Evolutionary conservation across 768 basidiomycete genomes (phyloP).

Genomic region (Multifurca ochricompacta): DNA sequence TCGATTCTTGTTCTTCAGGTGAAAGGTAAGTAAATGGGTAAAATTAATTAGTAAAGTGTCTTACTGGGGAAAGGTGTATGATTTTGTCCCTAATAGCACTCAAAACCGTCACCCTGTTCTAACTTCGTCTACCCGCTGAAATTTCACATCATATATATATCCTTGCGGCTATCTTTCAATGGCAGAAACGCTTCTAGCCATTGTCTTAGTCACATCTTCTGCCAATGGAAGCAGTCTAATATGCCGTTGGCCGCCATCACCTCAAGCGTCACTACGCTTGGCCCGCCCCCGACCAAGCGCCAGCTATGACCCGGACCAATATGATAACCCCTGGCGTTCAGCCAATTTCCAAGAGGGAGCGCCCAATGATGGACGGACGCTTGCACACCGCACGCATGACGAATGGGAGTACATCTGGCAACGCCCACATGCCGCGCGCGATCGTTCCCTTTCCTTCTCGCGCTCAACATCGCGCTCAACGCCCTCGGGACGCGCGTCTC

Average conservation of each 20-base stretch:
- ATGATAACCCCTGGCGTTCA: conserved; percentile 70
- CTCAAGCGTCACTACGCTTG: conserved; percentile 56
- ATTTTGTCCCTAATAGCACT: too few relatives aligned
- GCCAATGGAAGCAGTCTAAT: conserved; percentile 73
- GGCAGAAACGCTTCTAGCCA: conserved; percentile 73
- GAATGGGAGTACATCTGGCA: conserved; percentile 57
- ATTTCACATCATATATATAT: background rate
- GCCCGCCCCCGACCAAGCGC: conserved; percentile 56
- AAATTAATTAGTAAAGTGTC: too few relatives aligned
- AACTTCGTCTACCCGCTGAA: background rate
- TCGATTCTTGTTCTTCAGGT: too few relatives aligned
- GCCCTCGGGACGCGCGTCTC: conserved; percentile 45
- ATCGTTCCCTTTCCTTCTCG: conserved; percentile 47
- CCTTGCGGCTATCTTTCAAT: conserved; percentile 29
- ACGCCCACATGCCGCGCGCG: conserved; percentile 39
- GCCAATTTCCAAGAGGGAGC: conserved; percentile 41
- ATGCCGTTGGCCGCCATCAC: conserved; percentile 79
- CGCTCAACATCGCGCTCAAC: conserved; percentile 27
- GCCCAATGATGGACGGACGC: conserved; percentile 24
- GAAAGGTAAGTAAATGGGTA: too few relatives aligned
- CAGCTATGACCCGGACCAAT: conserved; percentile 38
- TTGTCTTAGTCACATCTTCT: conserved; percentile 79
- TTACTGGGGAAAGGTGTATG: too few relatives aligned
- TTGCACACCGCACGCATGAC: conserved; percentile 21
- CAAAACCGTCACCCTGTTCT: too few relatives aligned